Percentiles rank a stretch among this genome's conserved stretches.
These are phyloP conservation scores for Ilyonectria mors-panacis DNA, from an alignment of 2,329 filamentous ascomycete genomes.

Conservation along the genomic window DNA sequence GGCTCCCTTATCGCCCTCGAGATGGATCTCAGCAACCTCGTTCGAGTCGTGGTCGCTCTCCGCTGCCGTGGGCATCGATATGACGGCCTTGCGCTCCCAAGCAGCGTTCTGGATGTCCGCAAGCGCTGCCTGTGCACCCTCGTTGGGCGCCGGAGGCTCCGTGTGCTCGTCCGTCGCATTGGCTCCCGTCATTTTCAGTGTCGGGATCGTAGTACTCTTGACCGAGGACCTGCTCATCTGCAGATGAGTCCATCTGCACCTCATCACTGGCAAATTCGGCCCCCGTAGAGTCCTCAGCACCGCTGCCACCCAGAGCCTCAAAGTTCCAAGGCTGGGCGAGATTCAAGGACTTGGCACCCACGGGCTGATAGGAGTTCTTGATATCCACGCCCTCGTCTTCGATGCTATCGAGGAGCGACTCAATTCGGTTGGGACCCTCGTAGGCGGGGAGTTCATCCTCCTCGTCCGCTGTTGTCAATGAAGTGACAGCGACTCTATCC, in stretches of 20 bases:
- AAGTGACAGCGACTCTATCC: constrained; percentile 56
- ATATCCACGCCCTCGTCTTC: constrained; percentile 66
- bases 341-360: constrained; percentile 50
- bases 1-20: constrained; percentile 57
- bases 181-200: constrained; percentile 49
- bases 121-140: constrained; percentile 34
- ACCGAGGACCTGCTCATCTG: constrained; percentile 50
- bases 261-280: constrained; percentile 61
- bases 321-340: constrained; percentile 65
- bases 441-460: constrained; percentile 55
- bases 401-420: constrained; percentile 59
- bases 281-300: constrained; percentile 50
- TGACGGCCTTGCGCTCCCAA: constrained; percentile 56
- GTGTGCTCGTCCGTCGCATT: constrained; percentile 32
- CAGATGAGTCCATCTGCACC: constrained; percentile 59
- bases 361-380: constrained; percentile 51
- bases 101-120: constrained; percentile 51
- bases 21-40: constrained; percentile 65
- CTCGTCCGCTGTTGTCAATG: constrained; percentile 45
- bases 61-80: constrained; percentile 57
- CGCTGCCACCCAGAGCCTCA: constrained; percentile 52
- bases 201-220: constrained; percentile 48
- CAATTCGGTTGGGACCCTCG: constrained; percentile 40
- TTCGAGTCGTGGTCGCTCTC: constrained; percentile 58
- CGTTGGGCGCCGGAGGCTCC: constrained; percentile 32